phyloP scores from a whole-genome alignment of 176 grass and related monocot genomes.

The Eremochloa ophiuroides region DNA sequence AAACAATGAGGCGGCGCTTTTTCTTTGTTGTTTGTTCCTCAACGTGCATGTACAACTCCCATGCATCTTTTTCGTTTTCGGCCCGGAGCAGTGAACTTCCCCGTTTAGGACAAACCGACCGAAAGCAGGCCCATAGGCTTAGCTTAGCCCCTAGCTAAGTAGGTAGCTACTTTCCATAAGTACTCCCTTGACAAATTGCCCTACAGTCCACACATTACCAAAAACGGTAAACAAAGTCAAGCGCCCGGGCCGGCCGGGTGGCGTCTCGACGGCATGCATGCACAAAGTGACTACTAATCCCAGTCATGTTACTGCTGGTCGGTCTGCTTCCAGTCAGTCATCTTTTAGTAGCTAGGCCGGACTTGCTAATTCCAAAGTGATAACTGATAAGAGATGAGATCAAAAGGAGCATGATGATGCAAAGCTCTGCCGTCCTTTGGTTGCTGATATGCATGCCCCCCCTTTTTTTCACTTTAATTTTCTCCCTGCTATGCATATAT shows the following conservation, averaged over 20 bases:
- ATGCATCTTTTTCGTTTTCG: not conserved
- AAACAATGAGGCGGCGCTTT: not conserved
- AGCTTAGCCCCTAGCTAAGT: not conserved
- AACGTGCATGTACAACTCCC: not conserved
- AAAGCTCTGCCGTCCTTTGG: conserved; percentile 22
- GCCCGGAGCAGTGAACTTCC: conserved; percentile 11
- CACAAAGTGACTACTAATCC: conserved; percentile 30
- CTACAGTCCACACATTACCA: not conserved
- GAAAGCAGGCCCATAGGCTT: conserved; percentile 22
- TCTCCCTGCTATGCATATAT: not conserved
- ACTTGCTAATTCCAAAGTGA: conserved; percentile 26
- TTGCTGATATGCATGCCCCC: not conserved
- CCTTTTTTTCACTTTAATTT: not conserved
- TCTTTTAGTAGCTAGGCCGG: not conserved
- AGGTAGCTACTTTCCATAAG: not conserved
- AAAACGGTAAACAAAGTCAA: not conserved
- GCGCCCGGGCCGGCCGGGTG: not conserved
- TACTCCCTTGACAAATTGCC: not conserved
- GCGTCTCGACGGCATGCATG: not conserved
- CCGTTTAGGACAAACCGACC: conserved; percentile 41
- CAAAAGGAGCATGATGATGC: not conserved
- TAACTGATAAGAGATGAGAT: conserved; percentile 25
- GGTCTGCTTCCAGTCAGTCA: conserved; percentile 22
- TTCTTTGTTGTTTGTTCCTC: not conserved
- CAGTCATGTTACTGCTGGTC: conserved; percentile 41